Evolutionary conservation across 305 asterid species (phyloP).

Genomic region (Rubia tinctorum): DNA sequence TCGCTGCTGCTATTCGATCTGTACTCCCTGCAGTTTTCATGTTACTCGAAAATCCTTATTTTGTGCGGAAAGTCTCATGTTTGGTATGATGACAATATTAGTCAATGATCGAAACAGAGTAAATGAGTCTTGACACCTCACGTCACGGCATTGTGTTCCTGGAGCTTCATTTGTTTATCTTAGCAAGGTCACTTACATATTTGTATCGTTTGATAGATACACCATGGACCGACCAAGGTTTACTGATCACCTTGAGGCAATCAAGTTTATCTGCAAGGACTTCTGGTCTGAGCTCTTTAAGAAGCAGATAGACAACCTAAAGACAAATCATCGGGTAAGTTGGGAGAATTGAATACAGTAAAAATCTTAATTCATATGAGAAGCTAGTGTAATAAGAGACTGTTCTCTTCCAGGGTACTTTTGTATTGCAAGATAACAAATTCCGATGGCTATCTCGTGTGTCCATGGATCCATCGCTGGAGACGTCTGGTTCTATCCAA

Average conservation of each 20-base stretch:
- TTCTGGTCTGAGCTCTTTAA: conserved; percentile 99
- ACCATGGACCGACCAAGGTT: conserved; percentile 96
- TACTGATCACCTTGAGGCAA: conserved; percentile 92
- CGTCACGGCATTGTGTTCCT: not conserved
- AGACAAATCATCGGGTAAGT: conserved; percentile 95
- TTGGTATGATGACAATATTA: not conserved
- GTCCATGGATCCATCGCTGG: conserved; percentile 77
- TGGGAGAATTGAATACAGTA: conserved; percentile 2
- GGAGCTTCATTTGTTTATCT: not conserved
- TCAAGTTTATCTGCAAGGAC: conserved; percentile 98
- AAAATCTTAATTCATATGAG: not conserved
- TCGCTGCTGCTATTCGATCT: not conserved
- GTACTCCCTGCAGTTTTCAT: not conserved
- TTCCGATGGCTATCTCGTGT: conserved; percentile 89
- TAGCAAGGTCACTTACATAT: conserved; percentile 4
- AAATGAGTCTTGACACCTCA: not conserved
- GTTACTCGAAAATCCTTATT: not conserved
- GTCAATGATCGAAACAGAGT: not conserved
- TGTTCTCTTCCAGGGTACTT: conserved; percentile 68
- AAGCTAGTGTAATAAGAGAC: conserved; percentile 14
- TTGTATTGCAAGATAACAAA: conserved; percentile 91
- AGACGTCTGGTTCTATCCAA: conserved; percentile 72
- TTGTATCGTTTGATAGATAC: conserved; percentile 41
- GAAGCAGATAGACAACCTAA: conserved; percentile 97
- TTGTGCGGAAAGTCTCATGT: not conserved